phyloP scores from a whole-genome alignment of 495 filamentous ascomycete genomes.

The Penicillium pancosmium region DNA sequence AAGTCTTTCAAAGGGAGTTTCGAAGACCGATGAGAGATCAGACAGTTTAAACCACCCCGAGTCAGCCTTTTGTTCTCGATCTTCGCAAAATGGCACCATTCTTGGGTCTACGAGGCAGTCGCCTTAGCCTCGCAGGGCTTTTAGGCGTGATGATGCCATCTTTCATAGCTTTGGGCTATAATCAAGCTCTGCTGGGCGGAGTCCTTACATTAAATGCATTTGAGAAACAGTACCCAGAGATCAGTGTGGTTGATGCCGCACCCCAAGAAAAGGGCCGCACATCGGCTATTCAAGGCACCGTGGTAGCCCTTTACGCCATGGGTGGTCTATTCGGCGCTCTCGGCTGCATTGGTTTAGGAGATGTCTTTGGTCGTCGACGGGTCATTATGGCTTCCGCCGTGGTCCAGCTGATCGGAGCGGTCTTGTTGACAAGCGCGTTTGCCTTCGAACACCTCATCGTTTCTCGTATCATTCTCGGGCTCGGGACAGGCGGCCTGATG shows the following conservation, averaged over 20 bases:
- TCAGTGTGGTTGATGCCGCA: slow-evolving; percentile 35
- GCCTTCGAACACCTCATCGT: slow-evolving; percentile 29
- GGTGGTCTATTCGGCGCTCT: slow-evolving; percentile 28
- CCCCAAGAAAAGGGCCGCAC: slow-evolving; percentile 28
- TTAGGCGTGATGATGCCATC: slow-evolving; percentile 33
- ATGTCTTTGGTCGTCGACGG: slow-evolving; percentile 25
- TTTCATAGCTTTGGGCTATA: slow-evolving; percentile 49
- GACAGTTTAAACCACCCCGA: background rate
- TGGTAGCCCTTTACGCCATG: slow-evolving; percentile 28
- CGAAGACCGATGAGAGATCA: background rate
- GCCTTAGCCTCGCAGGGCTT: slow-evolving; percentile 24
- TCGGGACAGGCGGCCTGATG: slow-evolving; percentile 54
- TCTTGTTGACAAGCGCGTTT: slow-evolving; percentile 38
- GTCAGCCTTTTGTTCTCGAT: background rate
- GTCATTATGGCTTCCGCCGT: slow-evolving; percentile 24
- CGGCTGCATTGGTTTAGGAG: slow-evolving; percentile 23
- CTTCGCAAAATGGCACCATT: slow-evolving; percentile 12
- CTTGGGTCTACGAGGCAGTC: slow-evolving; percentile 24
- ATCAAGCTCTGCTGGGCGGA: slow-evolving; percentile 42
- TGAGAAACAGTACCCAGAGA: slow-evolving; percentile 43
- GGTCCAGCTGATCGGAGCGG: slow-evolving; percentile 32
- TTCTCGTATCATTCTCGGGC: slow-evolving; percentile 48
- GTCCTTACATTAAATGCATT: slow-evolving; percentile 31
- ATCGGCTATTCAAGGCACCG: slow-evolving; percentile 22
- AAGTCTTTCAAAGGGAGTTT: no score